A percentile compares a stretch with the other conserved stretches of the same genome.
These are phyloP conservation scores for Candida xyloterini DNA, from an alignment of 805 yeast genomes.

Conservation along the genomic window DNA sequence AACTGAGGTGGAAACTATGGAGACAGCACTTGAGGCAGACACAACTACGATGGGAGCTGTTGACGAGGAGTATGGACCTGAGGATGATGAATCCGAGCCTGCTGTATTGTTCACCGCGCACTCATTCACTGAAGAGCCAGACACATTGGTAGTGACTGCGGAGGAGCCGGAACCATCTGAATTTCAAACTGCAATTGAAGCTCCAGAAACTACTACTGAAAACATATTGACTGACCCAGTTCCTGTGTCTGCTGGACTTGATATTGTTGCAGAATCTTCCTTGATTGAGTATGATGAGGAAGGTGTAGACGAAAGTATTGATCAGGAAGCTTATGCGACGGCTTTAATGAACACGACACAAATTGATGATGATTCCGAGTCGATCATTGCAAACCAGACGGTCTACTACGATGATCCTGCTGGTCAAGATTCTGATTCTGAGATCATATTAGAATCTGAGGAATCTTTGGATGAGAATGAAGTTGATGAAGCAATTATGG, in stretches of 20 bases:
- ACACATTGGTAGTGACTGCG: no score
- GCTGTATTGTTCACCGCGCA: no score
- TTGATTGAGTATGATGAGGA: conserved; percentile 18
- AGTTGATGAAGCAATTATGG: conserved; percentile 9
- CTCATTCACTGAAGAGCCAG: no score
- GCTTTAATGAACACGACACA: conserved; percentile 26
- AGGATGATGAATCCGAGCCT: no score
- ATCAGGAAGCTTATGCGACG: conserved; percentile 27
- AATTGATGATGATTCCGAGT: conserved; percentile 12
- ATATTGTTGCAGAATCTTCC: conserved; percentile 29
- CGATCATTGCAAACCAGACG: conserved; percentile 25
- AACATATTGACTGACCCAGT: no score
- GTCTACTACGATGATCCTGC: conserved; percentile 22
- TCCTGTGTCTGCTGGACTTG: conserved; percentile 2
- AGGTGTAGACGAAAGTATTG: conserved; percentile 12
- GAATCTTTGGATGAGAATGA: conserved; percentile 11
- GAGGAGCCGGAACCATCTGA: no score
- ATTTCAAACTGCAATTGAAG: no score
- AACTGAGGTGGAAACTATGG: neutral
- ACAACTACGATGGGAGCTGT: no score
- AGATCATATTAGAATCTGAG: conserved; percentile 1
- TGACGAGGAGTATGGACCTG: no score
- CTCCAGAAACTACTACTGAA: neutral
- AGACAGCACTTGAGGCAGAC: neutral
- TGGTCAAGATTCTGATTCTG: conserved; percentile 3